Percentiles rank a stretch among this genome's conserved stretches.
Conservation (phyloP, 345 rosid species). For the Euphorbia peplus region DNA sequence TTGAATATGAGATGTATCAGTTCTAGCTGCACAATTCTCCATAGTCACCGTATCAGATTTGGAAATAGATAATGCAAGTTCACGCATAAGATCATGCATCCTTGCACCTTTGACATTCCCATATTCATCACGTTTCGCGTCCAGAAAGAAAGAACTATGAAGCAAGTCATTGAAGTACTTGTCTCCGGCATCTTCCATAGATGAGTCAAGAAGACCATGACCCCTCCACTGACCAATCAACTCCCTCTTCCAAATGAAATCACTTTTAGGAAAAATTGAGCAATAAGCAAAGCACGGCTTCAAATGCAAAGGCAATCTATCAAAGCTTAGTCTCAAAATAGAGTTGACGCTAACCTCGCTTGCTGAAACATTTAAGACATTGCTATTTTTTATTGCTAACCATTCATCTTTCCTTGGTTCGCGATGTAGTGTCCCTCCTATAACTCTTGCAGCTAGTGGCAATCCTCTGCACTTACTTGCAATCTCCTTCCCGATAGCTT, state of each 20-base stretch:
- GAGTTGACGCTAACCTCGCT: background rate
- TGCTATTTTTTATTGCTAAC: constrained; percentile 10
- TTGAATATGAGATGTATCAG: background rate
- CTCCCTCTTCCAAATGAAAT: background rate
- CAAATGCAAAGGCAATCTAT: background rate
- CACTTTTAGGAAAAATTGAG: constrained; percentile 5
- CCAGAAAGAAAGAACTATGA: constrained; percentile 26
- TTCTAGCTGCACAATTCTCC: background rate
- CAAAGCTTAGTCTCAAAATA: constrained; percentile 15
- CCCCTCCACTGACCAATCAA: constrained; percentile 1
- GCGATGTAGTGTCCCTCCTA: background rate
- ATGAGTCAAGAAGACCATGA: constrained; percentile 1
- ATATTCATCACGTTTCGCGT: background rate
- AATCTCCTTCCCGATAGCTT: constrained; percentile 18
- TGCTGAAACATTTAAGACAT: constrained; percentile 11
- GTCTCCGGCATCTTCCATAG: constrained; percentile 1
- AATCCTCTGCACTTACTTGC: constrained; percentile 20
- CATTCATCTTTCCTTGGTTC: background rate
- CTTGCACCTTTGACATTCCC: constrained; percentile 12
- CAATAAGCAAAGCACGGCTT: constrained; percentile 14
- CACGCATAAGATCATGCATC: constrained; percentile 33
- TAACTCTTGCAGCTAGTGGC: constrained; percentile 14
- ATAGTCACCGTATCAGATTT: constrained; percentile 4
- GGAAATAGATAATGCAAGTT: constrained; percentile 23
- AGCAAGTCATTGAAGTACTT: constrained; percentile 21